Evolutionary conservation across 1,284 basidiomycete genomes (phyloP).

Genomic region (Fomitopsis palustris): DNA sequence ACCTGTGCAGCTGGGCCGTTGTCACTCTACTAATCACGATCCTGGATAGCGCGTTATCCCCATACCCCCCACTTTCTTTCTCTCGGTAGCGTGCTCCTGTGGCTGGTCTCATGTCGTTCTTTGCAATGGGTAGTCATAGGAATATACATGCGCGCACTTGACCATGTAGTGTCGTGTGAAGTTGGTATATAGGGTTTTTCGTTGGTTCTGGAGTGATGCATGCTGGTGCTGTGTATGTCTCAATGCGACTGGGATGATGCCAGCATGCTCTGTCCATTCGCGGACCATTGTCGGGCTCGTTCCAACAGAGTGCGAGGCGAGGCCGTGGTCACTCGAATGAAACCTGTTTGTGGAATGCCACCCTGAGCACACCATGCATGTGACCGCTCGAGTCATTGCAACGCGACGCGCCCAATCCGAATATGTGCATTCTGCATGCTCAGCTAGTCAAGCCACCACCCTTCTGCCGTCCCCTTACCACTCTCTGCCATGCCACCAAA

Average conservation of each 20-base stretch:
- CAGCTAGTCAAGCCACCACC: neutral
- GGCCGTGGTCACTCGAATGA: neutral
- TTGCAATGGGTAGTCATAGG: conserved; percentile 10
- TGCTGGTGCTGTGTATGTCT: neutral
- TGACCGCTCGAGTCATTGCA: conserved; percentile 21
- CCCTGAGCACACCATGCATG: conserved; percentile 3
- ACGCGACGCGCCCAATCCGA: conserved; percentile 10
- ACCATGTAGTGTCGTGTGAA: neutral
- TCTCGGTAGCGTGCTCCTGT: conserved; percentile 53
- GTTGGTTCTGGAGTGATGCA: neutral
- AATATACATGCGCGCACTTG: neutral
- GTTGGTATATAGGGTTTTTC: neutral
- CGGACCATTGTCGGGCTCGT: neutral
- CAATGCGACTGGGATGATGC: neutral
- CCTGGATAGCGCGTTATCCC: conserved; percentile 30
- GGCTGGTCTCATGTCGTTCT: conserved; percentile 58
- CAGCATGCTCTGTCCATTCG: neutral
- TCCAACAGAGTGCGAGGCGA: too few relatives aligned
- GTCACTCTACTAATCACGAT: conserved; percentile 33
- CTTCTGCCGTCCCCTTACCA: neutral
- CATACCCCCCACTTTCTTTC: conserved; percentile 47
- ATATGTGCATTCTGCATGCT: neutral
- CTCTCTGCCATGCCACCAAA: conserved; percentile 59
- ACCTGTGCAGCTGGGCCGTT: conserved; percentile 27
- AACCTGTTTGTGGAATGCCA: neutral